Evolutionary conservation across 768 basidiomycete genomes (phyloP), one percentile per base, ranked within the genome.

Genomic region (Lactarius indigo): DNA sequence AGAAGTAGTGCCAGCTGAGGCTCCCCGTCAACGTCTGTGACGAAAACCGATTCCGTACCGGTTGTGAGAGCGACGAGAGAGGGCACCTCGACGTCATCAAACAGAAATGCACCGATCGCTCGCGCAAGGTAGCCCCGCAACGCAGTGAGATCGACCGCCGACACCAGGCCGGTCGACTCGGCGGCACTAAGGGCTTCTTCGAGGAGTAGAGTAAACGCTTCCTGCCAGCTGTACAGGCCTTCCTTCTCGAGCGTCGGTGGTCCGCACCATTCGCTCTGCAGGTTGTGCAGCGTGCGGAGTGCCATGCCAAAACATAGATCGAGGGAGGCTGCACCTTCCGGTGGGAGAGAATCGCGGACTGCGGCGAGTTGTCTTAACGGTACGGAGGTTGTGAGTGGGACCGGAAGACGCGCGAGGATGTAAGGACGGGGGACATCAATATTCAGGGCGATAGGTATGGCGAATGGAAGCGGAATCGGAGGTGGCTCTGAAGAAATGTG

Each of bases 261-360:
- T 3, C 90, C 90, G 69, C 85, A 92, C 85, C 86, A 91, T 72
- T 91, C 88, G 77, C 89, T 90, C 72, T 88, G 87, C n/a, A 89
- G 80, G 13, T 75, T 79, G 71, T 92, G 90, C n/a, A 90, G 77
- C 64, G 85, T 80, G 7, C 83, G 84, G 42, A 91, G 81, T 71
- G 84, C 79, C 39, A 79, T 75, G 8, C 90, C 91, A 2, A 90
- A 77, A 61, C 81, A 78, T n/a, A 88, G 79, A 64, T 91, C 87
- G 64, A 91, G 71, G 23, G 80, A 75, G 4, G 81, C 66, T 9
- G 17, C 50, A 13, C 71, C 3, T 73, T 80, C 26, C 77, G 70
- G 3, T 76, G 75, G 3, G 78, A 78, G 64, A 77, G 33, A 79
- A 77, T 33, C 76, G 44, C 77, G 81, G 56, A 74, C 76, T 67